Base-by-base conservation (phyloP, 345 rosid genomes). In the Microthlaspi erraticum region DNA sequence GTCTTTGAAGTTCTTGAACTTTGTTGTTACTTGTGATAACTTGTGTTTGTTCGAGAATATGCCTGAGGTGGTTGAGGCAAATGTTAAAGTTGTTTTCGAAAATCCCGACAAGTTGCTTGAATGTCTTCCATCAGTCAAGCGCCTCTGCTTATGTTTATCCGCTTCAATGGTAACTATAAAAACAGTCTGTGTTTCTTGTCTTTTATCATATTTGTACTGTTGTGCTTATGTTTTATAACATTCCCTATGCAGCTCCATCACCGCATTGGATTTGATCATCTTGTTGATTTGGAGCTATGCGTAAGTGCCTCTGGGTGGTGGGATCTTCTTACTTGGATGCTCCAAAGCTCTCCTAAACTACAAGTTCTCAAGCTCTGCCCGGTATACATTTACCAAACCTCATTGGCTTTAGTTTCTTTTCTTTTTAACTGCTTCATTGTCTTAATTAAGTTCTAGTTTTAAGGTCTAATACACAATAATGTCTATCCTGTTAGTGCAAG, bases 41-140 rank as follows among this genome's bases (percentile, higher is more conserved):
- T 44, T 7, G 49, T 44, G 10, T 44, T 14, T 7, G 14, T n/a
- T n/a, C n/a, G 12, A 18, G 29, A 46, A 46, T 46, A 46, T 46
- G 52, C 52, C 11, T 46, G 29, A 46, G 23, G 52, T 46, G 26
- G 52, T 46, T 17, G 52, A 46, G 12, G 52, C 52, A 18, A 46
- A 18, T 18, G 52, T 46, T 17, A 3, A 17, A 46, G 26, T 46
- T 46, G 52, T 4, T 46, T 18, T 8, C 13, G 0, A 8, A 8
- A 46, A 10, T 45, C 51, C 20, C 0, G 51, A 46, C 12, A 46
- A 46, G 51, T 12, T 46, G 2, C 11, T 46, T 5, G 2, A 2
- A 18, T 46, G 12, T 46, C 6, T 46, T 46, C 5, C 52, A 46
- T 46, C 29, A 18, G 52, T 46, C 12, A 18, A 46, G 52, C 13